Base-by-base conservation (phyloP, 2,329 filamentous ascomycete species). In the Botrytis elliptica region DNA sequence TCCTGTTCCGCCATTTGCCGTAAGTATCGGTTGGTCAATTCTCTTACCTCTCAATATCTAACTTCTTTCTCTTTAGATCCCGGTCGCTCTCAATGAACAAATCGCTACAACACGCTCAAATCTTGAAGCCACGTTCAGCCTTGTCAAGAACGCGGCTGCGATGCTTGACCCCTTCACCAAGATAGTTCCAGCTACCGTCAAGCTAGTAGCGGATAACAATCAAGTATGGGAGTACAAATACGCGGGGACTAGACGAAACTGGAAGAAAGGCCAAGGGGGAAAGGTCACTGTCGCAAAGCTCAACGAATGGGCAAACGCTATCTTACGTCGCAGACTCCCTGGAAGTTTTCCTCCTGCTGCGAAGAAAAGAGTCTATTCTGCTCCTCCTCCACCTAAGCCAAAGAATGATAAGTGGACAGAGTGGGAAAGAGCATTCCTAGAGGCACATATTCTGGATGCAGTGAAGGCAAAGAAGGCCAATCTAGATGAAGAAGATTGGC, bases 321-420 rank as follows among this genome's bases (percentile, higher is more conserved):
- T 72, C 38, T 18, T 72, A 25, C 46, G 49, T 52, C 62, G 63
- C 25, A 72, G 70, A 67, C 29, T 68, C 38, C 70, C 63, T 12
- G 22, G 38, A 16, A 22, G 44, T 8, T 72, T 72, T 22, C 63
- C 70, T 67, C 6, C 38, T 22, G 29, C 3, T 5, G 12, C 16
- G 8, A 71, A 40, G 20, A 29, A 57, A 18, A 25, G 20, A 22
- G 3, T 55, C n/a, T 55, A 29, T 55, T 52, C 42, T 36, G 36
- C 12, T n/a, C 40, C 33, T 18, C 22, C 16, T 4, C 46, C 25
- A 1, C 7, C 49, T 8, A 55, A 29, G 4, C 65, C 16, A 29
- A 68, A 55, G 36, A 9, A 16, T n/a, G 65, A 68, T 8, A 68
- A 68, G 29, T 72, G 70, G 70, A 72, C 70, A 18, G 38, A 42